Evolutionary conservation across 768 basidiomycete species (phyloP).

Genomic region (Pholiota molesta): DNA sequence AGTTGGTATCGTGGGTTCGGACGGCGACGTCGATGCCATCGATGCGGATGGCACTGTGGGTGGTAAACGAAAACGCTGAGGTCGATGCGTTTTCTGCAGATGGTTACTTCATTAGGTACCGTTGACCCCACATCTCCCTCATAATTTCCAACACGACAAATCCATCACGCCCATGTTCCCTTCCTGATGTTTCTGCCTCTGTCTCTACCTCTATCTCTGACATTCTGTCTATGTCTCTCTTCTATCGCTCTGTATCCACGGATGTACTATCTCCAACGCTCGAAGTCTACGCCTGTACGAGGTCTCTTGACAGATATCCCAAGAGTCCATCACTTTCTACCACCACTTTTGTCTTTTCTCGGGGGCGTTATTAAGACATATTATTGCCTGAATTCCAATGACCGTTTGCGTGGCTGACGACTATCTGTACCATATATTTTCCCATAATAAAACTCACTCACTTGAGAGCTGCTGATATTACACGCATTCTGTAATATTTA

Average conservation of each 20-base stretch:
- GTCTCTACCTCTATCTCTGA: neutral
- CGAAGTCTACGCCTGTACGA: neutral
- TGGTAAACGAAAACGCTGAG: conserved; percentile 38
- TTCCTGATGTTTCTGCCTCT: neutral
- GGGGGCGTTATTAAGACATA: neutral
- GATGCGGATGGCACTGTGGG: conserved; percentile 37
- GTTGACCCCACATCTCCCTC: neutral
- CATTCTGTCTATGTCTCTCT: neutral
- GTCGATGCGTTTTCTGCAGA: neutral
- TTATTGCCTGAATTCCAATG: neutral
- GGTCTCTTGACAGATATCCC: neutral
- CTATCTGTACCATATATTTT: no score
- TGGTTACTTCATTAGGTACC: neutral
- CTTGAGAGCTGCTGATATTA: no score
- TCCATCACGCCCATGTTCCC: neutral
- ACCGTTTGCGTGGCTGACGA: neutral
- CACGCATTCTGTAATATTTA: no score
- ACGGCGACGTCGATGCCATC: conserved; percentile 16
- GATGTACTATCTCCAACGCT: conserved; percentile 1
- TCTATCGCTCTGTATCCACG: neutral
- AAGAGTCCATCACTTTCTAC: neutral
- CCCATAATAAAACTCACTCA: no score
- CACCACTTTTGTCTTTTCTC: neutral
- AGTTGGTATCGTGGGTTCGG: conserved; percentile 12
- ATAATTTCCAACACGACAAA: neutral